Percentiles rank a stretch among this genome's conserved stretches.
Evolutionary conservation across 805 yeast genomes (phyloP).

Genomic region (Candida succiphila): DNA sequence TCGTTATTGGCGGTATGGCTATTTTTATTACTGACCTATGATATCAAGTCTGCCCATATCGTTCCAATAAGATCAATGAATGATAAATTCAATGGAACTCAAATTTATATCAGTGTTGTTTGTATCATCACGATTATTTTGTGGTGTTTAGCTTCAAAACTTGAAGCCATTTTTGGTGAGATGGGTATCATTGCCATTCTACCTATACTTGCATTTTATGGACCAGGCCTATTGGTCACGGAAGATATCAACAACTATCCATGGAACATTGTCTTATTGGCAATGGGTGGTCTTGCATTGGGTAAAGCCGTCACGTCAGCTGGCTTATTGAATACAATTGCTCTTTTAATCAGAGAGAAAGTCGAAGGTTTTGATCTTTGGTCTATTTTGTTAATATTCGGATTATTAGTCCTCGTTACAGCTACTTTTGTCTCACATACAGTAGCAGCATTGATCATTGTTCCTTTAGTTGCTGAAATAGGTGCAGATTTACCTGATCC

Average conservation of each 20-base stretch:
- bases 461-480: constrained; percentile 84
- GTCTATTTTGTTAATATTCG: constrained; percentile 69
- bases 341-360: constrained; percentile 50
- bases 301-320: constrained; percentile 94
- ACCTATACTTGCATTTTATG: constrained; percentile 87
- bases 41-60: constrained; percentile 31
- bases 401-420: constrained; percentile 67
- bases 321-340: constrained; percentile 75
- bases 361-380: constrained; percentile 65
- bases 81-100: constrained; percentile 63
- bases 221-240: constrained; percentile 75
- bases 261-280: constrained; percentile 92
- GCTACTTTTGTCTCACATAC: constrained; percentile 97
- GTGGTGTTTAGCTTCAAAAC: constrained; percentile 82
- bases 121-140: constrained; percentile 64
- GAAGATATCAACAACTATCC: constrained; percentile 94
- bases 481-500: constrained; percentile 71
- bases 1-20: constrained; percentile 65
- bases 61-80: constrained; percentile 52
- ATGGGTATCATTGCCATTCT: constrained; percentile 94
- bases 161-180: constrained; percentile 74
- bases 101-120: constrained; percentile 64
- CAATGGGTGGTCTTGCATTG: constrained; percentile 96
- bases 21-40: constrained; percentile 55
- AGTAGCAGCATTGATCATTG: constrained; percentile 88